Evolutionary conservation across 805 yeast species (phyloP).

Genomic region (Wilhelminamyces savonicus): DNA sequence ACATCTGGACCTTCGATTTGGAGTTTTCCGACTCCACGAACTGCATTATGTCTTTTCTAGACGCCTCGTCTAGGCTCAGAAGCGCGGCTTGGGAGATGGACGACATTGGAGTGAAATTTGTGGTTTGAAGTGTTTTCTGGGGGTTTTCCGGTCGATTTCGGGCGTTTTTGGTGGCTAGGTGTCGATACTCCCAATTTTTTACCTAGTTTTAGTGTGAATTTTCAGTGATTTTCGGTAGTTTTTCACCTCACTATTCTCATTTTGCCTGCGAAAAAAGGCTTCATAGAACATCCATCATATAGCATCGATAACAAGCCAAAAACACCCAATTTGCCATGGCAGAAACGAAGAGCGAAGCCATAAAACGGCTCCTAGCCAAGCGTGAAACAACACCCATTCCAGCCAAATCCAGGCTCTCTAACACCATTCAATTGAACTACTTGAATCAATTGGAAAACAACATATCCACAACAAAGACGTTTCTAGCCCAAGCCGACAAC

Average conservation of each 20-base stretch:
- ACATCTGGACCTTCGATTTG: slow-evolving; percentile 79
- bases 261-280: not conserved
- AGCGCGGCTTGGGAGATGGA: slow-evolving; percentile 28
- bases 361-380: not conserved
- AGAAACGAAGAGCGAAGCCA: not conserved
- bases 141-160: too few species aligned
- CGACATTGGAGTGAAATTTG: too few species aligned
- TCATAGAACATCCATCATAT: not conserved
- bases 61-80: slow-evolving; percentile 50
- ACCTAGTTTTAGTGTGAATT: too few species aligned
- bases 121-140: too few species aligned
- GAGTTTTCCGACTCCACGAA: slow-evolving; percentile 81
- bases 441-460: slow-evolving; percentile 6
- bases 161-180: too few species aligned
- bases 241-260: not conserved
- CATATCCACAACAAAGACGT: slow-evolving; percentile 8
- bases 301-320: not conserved
- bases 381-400: not conserved
- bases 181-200: too few species aligned
- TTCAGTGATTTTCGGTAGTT: too few species aligned
- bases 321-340: not conserved
- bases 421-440: slow-evolving; percentile 7
- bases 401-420: not conserved
- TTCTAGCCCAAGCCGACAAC: slow-evolving; percentile 7
- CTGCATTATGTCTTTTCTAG: slow-evolving; percentile 66